Evolutionary conservation across 345 rosid genomes (phyloP).

Genomic region (Lepidium didymum): DNA sequence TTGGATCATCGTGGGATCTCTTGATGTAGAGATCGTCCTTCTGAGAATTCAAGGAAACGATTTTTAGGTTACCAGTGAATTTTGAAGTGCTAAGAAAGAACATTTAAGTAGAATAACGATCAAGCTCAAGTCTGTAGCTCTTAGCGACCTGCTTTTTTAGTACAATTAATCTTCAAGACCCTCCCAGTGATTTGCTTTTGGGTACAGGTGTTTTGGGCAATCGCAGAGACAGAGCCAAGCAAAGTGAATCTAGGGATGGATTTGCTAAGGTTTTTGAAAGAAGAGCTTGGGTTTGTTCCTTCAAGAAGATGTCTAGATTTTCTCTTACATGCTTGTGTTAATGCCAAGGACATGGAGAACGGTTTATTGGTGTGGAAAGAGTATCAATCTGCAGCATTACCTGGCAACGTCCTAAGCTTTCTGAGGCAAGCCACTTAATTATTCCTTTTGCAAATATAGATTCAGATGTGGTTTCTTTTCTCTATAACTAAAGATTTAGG

Average conservation of each 20-base stretch:
- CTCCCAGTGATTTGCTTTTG: background rate
- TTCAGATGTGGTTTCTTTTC: background rate
- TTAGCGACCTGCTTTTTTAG: conserved; percentile 2
- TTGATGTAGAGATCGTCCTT: background rate
- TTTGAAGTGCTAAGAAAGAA: background rate
- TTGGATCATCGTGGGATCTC: background rate
- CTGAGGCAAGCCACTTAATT: conserved; percentile 40
- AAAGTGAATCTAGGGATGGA: conserved; percentile 52
- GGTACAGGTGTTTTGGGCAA: conserved; percentile 42
- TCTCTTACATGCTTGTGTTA: conserved; percentile 62
- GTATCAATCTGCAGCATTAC: conserved; percentile 49
- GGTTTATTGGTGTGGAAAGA: conserved; percentile 62
- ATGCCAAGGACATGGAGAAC: conserved; percentile 43
- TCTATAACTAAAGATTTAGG: background rate
- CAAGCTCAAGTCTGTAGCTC: background rate
- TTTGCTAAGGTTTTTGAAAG: conserved; percentile 48
- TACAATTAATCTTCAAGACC: background rate
- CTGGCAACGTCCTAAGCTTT: conserved; percentile 50
- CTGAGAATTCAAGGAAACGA: background rate
- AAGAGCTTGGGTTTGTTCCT: conserved; percentile 56
- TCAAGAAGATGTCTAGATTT: conserved; percentile 74
- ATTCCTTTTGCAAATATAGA: background rate
- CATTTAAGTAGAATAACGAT: background rate
- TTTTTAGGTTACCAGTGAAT: background rate
- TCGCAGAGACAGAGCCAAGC: conserved; percentile 42